Evolutionary conservation across 495 filamentous ascomycete genomes (phyloP).

Genomic region (Penicillium crystallinum): DNA sequence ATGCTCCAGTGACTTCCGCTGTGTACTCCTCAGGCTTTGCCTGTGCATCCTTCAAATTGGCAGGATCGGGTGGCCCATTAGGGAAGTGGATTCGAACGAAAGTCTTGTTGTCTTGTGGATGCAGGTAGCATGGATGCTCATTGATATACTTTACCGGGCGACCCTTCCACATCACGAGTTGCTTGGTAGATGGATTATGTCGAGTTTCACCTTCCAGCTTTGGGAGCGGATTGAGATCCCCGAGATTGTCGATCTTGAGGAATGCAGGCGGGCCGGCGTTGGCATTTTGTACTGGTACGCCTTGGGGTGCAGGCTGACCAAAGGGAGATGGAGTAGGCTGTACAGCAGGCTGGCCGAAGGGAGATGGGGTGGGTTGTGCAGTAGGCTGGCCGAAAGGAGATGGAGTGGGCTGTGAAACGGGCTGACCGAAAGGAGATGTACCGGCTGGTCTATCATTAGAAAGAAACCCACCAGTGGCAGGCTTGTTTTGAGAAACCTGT

Average conservation of each 20-base stretch:
- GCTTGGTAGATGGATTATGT: conserved; percentile 32
- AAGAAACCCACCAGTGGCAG: conserved; percentile 22
- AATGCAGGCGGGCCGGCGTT: conserved; percentile 28
- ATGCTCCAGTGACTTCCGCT: conserved; percentile 50
- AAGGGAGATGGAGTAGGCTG: conserved; percentile 30
- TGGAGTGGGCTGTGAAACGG: conserved; percentile 15
- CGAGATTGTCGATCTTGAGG: conserved; percentile 27
- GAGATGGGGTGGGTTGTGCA: conserved; percentile 23
- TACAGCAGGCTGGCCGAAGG: conserved; percentile 26
- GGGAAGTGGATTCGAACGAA: conserved; percentile 63
- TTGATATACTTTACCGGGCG: conserved; percentile 49
- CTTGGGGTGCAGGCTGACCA: conserved; percentile 24
- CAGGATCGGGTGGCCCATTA: conserved; percentile 57
- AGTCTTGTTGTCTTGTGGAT: conserved; percentile 42
- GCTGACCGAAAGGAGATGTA: conserved; percentile 29
- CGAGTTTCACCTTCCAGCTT: conserved; percentile 34
- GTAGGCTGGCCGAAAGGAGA: conserved; percentile 37
- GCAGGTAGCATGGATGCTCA: conserved; percentile 45
- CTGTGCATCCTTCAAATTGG: conserved; percentile 34
- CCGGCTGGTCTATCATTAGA: conserved; percentile 14
- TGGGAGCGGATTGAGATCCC: conserved; percentile 34
- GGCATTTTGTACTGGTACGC: conserved; percentile 10
- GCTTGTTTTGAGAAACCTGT: conserved; percentile 11
- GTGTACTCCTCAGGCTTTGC: conserved; percentile 39
- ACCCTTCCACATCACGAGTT: conserved; percentile 49